These are phyloP conservation scores for Chenopodium berlandieri DNA, from an alignment of 148 eudicot species.

Conservation along the genomic window DNA sequence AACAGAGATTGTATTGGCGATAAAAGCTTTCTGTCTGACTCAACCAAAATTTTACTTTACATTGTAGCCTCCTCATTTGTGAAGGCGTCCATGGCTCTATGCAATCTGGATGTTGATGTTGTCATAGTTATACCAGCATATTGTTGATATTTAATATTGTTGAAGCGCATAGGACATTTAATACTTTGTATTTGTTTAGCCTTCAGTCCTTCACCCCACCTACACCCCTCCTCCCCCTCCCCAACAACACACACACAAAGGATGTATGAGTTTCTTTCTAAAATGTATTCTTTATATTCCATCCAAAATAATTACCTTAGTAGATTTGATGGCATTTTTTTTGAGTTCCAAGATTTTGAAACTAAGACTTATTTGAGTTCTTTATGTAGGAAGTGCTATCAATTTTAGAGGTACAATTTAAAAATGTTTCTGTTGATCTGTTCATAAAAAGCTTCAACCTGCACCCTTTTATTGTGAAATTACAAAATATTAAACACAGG, in stretches of 20 bases:
- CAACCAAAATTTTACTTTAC: neutral
- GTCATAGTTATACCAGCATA: neutral
- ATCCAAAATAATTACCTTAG: no score
- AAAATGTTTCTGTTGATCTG: no score
- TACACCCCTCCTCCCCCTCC: no score
- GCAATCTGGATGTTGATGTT: neutral
- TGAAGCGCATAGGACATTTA: neutral
- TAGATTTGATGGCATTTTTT: no score
- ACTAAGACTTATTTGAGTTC: neutral
- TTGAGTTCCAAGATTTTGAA: no score
- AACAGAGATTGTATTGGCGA: neutral
- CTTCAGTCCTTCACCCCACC: neutral
- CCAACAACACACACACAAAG: no score
- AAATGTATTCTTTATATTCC: neutral
- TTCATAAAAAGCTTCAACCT: neutral
- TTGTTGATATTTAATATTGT: neutral
- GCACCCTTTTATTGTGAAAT: neutral
- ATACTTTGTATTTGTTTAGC: neutral
- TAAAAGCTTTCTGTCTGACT: neutral
- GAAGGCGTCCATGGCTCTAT: neutral
- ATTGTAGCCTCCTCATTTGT: neutral
- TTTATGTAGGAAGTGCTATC: neutral
- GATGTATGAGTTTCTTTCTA: neutral
- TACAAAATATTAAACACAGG: neutral
- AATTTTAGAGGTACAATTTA: neutral